These are phyloP conservation scores for Pythium periplocum DNA, from an alignment of 352 stramenopile species.

Conservation along the genomic window DNA sequence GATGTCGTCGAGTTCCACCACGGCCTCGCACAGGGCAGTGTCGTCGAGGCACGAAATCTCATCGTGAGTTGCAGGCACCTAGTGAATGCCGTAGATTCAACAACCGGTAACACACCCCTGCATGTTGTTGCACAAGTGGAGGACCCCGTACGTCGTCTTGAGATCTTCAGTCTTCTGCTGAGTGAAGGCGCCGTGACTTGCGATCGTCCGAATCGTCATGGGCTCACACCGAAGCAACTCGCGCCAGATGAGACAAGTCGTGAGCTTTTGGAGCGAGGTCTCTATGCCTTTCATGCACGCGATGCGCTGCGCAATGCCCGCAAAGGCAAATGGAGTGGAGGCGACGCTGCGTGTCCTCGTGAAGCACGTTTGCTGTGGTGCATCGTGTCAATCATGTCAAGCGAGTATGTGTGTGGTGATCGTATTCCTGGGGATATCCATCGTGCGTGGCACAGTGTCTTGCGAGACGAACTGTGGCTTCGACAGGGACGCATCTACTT, in stretches of 20 bases:
- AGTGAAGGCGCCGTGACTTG: conserved; percentile 47
- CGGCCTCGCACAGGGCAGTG: conserved; percentile 35
- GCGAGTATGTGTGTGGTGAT: conserved; percentile 32
- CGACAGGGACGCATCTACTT: conserved; percentile 51
- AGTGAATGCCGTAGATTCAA: conserved; percentile 44
- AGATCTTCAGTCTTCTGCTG: conserved; percentile 40
- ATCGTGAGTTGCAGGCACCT: conserved; percentile 45
- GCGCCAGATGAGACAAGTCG: conserved; percentile 24
- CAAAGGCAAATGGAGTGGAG: neutral
- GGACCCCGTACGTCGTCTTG: conserved; percentile 35
- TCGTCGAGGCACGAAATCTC: conserved; percentile 45
- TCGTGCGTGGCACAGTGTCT: conserved; percentile 48
- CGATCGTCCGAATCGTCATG: conserved; percentile 43
- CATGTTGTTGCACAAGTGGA: conserved; percentile 51
- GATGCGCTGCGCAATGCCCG: conserved; percentile 8
- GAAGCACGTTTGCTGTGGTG: conserved; percentile 45
- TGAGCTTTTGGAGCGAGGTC: conserved; percentile 29
- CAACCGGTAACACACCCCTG: conserved; percentile 50
- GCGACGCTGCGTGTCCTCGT: neutral
- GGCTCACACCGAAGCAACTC: conserved; percentile 43
- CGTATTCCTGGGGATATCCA: conserved; percentile 32
- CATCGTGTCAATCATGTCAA: conserved; percentile 44
- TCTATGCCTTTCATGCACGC: conserved; percentile 46
- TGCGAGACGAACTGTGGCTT: conserved; percentile 57
- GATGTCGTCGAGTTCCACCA: conserved; percentile 43